Conservation (phyloP, 2,329 filamentous ascomycete species). For the Kalmusia sp. region DNA sequence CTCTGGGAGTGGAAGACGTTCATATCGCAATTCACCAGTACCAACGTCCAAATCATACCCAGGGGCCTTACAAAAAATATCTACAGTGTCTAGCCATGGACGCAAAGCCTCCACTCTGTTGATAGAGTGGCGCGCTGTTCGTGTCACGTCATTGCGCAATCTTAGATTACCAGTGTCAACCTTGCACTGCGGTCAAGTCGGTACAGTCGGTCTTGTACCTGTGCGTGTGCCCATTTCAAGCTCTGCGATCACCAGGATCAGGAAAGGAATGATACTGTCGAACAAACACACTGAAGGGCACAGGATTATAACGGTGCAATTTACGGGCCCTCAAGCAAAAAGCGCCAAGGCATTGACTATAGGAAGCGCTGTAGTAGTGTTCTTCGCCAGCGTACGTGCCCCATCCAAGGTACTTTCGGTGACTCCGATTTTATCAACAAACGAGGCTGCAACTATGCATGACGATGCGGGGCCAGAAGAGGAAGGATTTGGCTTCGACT, state of each 20-base stretch:
- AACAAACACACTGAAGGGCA: slow-evolving; percentile 63
- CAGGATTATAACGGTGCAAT: slow-evolving; percentile 66
- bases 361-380: slow-evolving; percentile 79
- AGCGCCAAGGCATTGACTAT: slow-evolving; percentile 69
- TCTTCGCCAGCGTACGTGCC: slow-evolving; percentile 85
- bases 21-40: slow-evolving; percentile 31
- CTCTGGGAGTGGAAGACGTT: slow-evolving; percentile 38
- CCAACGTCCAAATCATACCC: slow-evolving; percentile 57
- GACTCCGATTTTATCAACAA: slow-evolving; percentile 25
- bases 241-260: slow-evolving; percentile 50
- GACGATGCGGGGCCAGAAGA: slow-evolving; percentile 28
- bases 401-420: slow-evolving; percentile 74
- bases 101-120: slow-evolving; percentile 10
- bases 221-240: slow-evolving; percentile 33
- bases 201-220: slow-evolving; percentile 79
- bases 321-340: slow-evolving; percentile 60
- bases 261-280: slow-evolving; percentile 84
- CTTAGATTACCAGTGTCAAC: slow-evolving; percentile 81
- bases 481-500: slow-evolving; percentile 65
- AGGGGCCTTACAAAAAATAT: slow-evolving; percentile 48
- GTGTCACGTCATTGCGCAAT: slow-evolving; percentile 86
- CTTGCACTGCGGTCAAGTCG: slow-evolving; percentile 82
- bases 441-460: slow-evolving; percentile 25
- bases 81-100: slow-evolving; percentile 4
- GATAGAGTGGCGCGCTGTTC: slow-evolving; percentile 77